Percentiles rank a stretch among this genome's conserved stretches.
Evolutionary conservation across 148 eudicot species (phyloP).

Genomic region (Pouteria glomerata): DNA sequence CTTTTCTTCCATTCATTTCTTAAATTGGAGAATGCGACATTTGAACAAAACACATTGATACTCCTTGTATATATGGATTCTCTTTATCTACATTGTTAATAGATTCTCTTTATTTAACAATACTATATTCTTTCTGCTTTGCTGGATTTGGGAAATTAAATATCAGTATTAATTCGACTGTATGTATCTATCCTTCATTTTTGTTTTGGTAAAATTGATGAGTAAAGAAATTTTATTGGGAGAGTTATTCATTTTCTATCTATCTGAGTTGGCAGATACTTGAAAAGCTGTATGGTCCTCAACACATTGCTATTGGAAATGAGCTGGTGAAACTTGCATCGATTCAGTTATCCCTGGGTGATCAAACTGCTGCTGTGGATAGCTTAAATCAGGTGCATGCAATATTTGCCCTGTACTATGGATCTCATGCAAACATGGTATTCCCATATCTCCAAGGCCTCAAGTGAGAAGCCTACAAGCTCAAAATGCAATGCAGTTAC

Average conservation of each 20-base stretch:
- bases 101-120: no score
- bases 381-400: constrained; percentile 27
- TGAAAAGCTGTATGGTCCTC: constrained; percentile 55
- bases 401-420: constrained; percentile 65
- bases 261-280: constrained; percentile 52
- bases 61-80: no score
- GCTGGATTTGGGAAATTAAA: background rate
- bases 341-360: constrained; percentile 49
- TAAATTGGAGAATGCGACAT: no score
- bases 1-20: no score
- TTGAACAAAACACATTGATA: no score
- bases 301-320: constrained; percentile 72
- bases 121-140: no score
- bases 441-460: constrained; percentile 53
- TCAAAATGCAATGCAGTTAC: background rate
- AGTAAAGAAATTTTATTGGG: background rate
- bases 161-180: background rate
- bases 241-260: background rate
- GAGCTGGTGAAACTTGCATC: constrained; percentile 82
- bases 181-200: background rate
- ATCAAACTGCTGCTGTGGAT: constrained; percentile 31
- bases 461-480: constrained; percentile 26
- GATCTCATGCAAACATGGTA: constrained; percentile 50
- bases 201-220: background rate
- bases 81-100: no score